These are phyloP conservation scores for Albifimbria verrucaria DNA, from an alignment of 2,329 filamentous ascomycete species.

Conservation along the genomic window DNA sequence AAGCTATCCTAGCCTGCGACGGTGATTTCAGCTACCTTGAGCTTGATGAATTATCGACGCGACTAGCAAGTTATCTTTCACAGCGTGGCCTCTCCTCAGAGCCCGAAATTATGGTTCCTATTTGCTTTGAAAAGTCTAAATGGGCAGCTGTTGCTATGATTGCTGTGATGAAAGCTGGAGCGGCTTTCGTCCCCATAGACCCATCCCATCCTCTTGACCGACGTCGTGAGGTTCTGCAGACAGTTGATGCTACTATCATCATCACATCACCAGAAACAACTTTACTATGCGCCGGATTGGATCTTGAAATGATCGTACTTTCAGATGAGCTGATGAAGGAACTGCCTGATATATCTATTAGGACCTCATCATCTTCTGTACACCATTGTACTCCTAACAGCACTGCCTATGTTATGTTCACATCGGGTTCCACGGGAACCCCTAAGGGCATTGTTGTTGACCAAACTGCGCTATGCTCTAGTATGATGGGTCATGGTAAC, in stretches of 20 bases:
- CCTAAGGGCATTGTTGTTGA: conserved; percentile 18
- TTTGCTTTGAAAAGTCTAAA: conserved; percentile 13
- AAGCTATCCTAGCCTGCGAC: too few species aligned
- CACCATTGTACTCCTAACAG: neutral
- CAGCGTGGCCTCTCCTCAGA: conserved; percentile 5
- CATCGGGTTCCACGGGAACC: conserved; percentile 20
- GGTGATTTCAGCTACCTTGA: too few species aligned
- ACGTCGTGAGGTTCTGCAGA: neutral
- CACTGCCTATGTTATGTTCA: conserved; percentile 15
- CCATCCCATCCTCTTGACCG: neutral
- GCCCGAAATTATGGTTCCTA: conserved; percentile 4
- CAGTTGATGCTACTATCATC: neutral
- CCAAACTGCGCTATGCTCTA: neutral
- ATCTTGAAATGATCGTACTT: neutral
- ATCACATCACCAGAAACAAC: neutral
- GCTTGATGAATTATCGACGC: neutral
- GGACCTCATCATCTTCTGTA: too few species aligned
- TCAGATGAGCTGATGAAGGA: neutral
- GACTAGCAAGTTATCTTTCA: conserved; percentile 7
- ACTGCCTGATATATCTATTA: neutral
- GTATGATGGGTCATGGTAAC: neutral
- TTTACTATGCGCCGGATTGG: neutral
- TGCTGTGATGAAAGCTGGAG: neutral
- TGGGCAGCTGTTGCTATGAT: conserved; percentile 9
- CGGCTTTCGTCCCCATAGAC: neutral